phyloP scores from a whole-genome alignment of 352 stramenopile genomes.

The Hyaloperonospora arabidopsidis region DNA sequence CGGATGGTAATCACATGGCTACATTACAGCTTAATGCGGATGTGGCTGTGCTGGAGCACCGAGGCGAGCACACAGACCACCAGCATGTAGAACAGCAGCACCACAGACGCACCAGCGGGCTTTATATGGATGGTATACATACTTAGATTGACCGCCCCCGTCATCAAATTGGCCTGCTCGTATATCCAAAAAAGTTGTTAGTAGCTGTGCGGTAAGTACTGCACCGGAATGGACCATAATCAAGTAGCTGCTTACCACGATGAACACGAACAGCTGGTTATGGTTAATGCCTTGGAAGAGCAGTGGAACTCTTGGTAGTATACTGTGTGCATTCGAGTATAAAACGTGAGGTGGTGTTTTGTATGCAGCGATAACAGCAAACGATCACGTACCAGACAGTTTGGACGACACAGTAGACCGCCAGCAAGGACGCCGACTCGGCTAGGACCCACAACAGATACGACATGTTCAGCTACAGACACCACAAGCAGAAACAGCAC shows the following conservation, averaged over 20 bases:
- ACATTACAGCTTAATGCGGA: constrained; percentile 68
- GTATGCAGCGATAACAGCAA: not conserved
- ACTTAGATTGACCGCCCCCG: constrained; percentile 65
- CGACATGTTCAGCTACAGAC: constrained; percentile 55
- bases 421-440: constrained; percentile 49
- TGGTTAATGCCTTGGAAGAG: constrained; percentile 67
- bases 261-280: constrained; percentile 82
- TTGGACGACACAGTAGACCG: constrained; percentile 49
- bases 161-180: constrained; percentile 68
- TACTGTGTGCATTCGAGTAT: constrained; percentile 24
- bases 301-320: constrained; percentile 53
- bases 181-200: not conserved
- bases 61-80: constrained; percentile 46
- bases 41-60: constrained; percentile 35
- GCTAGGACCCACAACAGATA: constrained; percentile 77
- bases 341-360: not conserved
- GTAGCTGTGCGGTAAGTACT: not conserved
- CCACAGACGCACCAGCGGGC: constrained; percentile 23
- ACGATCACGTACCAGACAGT: constrained; percentile 41
- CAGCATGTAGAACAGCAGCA: constrained; percentile 65
- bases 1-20: constrained; percentile 6
- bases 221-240: not conserved
- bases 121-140: constrained; percentile 76
- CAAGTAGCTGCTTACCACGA: constrained; percentile 39
- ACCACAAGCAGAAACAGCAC: not conserved